These are phyloP conservation scores for Erodium texanum DNA, from an alignment of 441 rosid species.

Conservation along the genomic window DNA sequence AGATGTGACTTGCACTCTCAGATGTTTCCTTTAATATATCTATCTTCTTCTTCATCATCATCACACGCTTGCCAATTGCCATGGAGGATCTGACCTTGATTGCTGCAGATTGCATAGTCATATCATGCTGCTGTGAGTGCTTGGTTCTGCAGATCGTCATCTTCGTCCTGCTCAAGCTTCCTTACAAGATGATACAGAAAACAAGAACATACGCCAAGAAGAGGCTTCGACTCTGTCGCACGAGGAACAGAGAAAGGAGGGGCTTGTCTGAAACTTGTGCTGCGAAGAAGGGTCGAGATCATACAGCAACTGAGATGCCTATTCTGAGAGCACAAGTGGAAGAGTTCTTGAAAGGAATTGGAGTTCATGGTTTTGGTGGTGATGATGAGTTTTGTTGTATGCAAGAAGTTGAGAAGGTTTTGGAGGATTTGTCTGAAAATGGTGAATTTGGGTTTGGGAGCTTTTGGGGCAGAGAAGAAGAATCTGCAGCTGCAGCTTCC, in stretches of 20 bases:
- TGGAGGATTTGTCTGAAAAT: constrained; percentile 41
- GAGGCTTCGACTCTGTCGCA: constrained; percentile 21
- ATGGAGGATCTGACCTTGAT: constrained; percentile 60
- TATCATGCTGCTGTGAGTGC: constrained; percentile 81
- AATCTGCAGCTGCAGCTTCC: no score
- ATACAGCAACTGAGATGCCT: not conserved
- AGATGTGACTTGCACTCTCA: not conserved
- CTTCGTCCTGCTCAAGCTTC: constrained; percentile 50
- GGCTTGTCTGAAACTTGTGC: constrained; percentile 17
- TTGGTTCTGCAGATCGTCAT: constrained; percentile 47
- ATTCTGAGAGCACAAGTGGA: constrained; percentile 22
- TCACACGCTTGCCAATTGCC: constrained; percentile 14
- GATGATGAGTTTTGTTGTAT: constrained; percentile 25
- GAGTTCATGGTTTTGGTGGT: not conserved
- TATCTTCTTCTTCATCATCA: not conserved
- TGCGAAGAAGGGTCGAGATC: not conserved
- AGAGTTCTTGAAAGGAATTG: constrained; percentile 12
- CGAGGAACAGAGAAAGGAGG: constrained; percentile 19
- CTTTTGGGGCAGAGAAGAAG: constrained; percentile 22
- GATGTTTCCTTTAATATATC: not conserved
- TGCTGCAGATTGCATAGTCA: constrained; percentile 60
- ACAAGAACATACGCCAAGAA: constrained; percentile 41
- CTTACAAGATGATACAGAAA: constrained; percentile 43
- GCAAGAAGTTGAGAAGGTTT: constrained; percentile 47
- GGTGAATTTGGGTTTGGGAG: constrained; percentile 32